Evolutionary conservation across 257 asterid genomes (phyloP), one percentile per base, ranked within the genome.

Genomic region (Voacanga thouarsii): DNA sequence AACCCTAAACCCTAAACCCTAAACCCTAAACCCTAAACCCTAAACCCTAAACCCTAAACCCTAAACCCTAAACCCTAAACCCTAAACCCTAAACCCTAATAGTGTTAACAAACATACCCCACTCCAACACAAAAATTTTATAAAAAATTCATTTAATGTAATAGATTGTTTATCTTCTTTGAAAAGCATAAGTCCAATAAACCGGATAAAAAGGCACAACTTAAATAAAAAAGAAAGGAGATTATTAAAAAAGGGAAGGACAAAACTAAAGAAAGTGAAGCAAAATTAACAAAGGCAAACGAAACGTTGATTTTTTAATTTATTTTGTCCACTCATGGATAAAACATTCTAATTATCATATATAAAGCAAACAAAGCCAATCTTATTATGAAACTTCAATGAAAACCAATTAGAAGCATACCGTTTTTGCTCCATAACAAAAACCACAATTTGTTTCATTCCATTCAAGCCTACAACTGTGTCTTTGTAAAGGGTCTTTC

Each of bases 401-500:
- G 26, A 81, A 70, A 33, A 72, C 51, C 12, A 53, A 66, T 67
- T 64, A 83, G 86, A 73, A 65, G 69, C 83, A 71, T 87, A 96
- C 99, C 92, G 56, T 69, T 92, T 96, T 97, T 80, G 99, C 92
- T 80, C 98, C 98, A 21, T 9, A 24, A n/a, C 8, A 41, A 7
- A 68, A 53, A 53, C 30, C 19, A 45, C 99, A 96, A 59, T 96
- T 93, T n/a, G 99, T 96, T 81, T 93, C n/a, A n/a, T n/a, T n/a
- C n/a, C 99, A 16, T 76, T 90, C 97, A 81, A 96, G 97, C 85
- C 98, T 87, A 83, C 99, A 98, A 69, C 99, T 98, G 74, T 96
- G 99, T 86, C 79, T 92, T 77, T 96, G 99, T 75, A 96, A 83
- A 79, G n/a, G 99, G 98, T 24, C 66, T 87, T 39, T 89, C 98